These are phyloP conservation scores for Cenococcum geophilum DNA, from an alignment of 495 filamentous ascomycete species.

Conservation along the genomic window DNA sequence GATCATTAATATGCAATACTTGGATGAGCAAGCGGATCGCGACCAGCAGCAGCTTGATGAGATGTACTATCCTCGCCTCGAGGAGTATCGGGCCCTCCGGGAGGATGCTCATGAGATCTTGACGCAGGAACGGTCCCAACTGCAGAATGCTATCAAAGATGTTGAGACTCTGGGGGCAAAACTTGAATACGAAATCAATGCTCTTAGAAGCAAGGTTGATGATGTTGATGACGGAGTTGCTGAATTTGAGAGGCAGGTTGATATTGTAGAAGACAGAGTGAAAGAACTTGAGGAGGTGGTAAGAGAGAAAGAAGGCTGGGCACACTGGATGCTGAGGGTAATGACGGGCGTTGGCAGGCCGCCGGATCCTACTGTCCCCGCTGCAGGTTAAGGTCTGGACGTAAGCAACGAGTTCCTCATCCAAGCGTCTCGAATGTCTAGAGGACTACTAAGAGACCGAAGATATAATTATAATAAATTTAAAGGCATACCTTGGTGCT, in stretches of 20 bases:
- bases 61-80: constrained; percentile 60
- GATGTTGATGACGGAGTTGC: constrained; percentile 80
- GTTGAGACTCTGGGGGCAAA: constrained; percentile 79
- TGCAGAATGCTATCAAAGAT: constrained; percentile 71
- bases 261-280: constrained; percentile 67
- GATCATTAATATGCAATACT: constrained; percentile 53
- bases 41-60: constrained; percentile 61
- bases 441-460: too few species aligned
- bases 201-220: constrained; percentile 70
- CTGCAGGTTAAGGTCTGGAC: background rate
- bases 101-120: constrained; percentile 62
- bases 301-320: constrained; percentile 27
- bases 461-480: too few species aligned
- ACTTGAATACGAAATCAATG: constrained; percentile 88
- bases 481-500: too few species aligned
- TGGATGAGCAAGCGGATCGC: constrained; percentile 55
- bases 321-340: constrained; percentile 53
- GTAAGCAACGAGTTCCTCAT: background rate
- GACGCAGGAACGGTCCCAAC: constrained; percentile 54
- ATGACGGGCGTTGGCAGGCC: constrained; percentile 52
- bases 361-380: background rate
- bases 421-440: too few species aligned
- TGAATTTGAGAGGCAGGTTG: constrained; percentile 77
- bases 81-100: constrained; percentile 57
- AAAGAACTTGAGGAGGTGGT: constrained; percentile 53